Evolutionary conservation across 805 yeast genomes (phyloP).

Genomic region (Ogataea allantospora): DNA sequence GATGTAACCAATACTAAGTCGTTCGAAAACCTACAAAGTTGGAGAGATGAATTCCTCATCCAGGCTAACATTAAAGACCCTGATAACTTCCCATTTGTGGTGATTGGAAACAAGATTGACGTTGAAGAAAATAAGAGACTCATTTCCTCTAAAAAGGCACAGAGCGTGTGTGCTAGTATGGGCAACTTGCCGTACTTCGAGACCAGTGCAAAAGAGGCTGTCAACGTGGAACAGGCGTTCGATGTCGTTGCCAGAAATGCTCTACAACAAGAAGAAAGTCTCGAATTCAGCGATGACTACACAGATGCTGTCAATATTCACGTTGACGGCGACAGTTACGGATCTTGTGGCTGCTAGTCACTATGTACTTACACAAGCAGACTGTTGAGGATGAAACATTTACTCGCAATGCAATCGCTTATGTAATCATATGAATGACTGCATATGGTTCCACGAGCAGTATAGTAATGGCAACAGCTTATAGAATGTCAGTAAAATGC

Average conservation of each 20-base stretch:
- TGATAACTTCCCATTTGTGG: constrained; percentile 92
- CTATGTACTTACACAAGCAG: constrained; percentile 5
- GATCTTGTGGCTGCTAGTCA: constrained; percentile 69
- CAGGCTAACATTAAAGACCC: constrained; percentile 94
- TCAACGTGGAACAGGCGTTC: constrained; percentile 92
- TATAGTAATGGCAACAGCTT: too few relatives aligned
- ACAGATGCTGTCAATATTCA: constrained; percentile 95
- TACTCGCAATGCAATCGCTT: too few relatives aligned
- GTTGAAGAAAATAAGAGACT: constrained; percentile 87
- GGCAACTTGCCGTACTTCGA: constrained; percentile 87
- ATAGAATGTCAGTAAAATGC: too few relatives aligned
- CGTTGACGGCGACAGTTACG: constrained; percentile 69
- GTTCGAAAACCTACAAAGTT: constrained; percentile 80
- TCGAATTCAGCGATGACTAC: constrained; percentile 89
- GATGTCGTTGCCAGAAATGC: constrained; percentile 96
- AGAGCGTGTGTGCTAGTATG: constrained; percentile 41
- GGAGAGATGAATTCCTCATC: constrained; percentile 94
- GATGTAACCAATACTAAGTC: constrained; percentile 95
- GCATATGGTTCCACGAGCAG: too few relatives aligned
- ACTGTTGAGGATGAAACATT: too few relatives aligned
- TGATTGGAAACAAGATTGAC: constrained; percentile 92
- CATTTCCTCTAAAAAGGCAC: constrained; percentile 55
- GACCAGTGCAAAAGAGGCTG: constrained; percentile 96
- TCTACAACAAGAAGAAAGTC: constrained; percentile 88
- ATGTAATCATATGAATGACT: too few relatives aligned